Evolutionary conservation across 306 rosid species (phyloP), one percentile per base, ranked within the genome.

Genomic region (Vicia sativa): DNA sequence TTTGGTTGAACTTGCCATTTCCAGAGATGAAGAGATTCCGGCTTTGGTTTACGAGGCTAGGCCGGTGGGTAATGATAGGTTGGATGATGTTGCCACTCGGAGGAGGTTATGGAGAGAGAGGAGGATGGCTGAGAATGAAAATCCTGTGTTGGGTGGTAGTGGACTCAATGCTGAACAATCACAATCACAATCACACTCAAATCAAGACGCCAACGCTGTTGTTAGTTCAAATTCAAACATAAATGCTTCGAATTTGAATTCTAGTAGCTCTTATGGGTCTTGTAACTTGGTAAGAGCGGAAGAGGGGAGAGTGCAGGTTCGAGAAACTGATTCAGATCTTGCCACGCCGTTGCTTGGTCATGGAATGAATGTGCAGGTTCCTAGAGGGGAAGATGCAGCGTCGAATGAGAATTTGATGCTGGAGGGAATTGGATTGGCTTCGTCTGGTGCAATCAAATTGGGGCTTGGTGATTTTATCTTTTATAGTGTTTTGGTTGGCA

Each of bases 11-110:
- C 96, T 90, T 61, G 96, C 98, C 0, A 88, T 90, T 14, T 81
- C 96, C 3, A 84, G 98, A 74, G 98, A 92, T 55, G 98, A 92
- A 68, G 98, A 92, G 13, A 90, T 92, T 28, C 98, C 97, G 0
- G 98, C 98, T 11, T 65, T 92, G 84, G 98, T 92, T 62, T 92
- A 87, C 18, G 98, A 92, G 87, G 96, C 98, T 67, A 81, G 96
- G 79, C 98, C 98, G 0, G 96, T 92, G 50, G 68, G 35, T 70
- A 11, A 53, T 29, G 76, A 77, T 60, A 80, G 56, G 80, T 73
- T 79, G 4, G 76, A 48, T 56, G 80, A 26, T 67, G 62, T 23
- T 34, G 84, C 65, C 18, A 68, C 66, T 50, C 87, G 60, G 79
- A 82, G 95, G 58, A 80, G 97, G 79, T 12, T 87, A 59, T 92